Percentiles rank a stretch among this genome's conserved stretches.
Conservation (phyloP, 192 early-diverging fungal species). For the Entophlyctis luteolus region DNA sequence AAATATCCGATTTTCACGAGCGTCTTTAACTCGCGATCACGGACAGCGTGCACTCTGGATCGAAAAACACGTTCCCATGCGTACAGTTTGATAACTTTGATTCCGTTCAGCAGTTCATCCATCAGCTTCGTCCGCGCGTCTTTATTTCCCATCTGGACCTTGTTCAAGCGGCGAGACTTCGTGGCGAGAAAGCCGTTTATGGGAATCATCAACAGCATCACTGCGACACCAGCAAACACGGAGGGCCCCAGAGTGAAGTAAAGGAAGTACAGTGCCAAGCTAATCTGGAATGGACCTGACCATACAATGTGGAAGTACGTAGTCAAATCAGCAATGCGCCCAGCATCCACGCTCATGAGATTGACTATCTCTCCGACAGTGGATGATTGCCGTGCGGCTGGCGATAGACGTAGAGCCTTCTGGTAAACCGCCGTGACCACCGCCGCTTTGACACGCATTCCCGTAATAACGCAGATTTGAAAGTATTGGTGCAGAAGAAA, state of each 20-base stretch:
- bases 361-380: slow-evolving; percentile 76
- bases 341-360: slow-evolving; percentile 51
- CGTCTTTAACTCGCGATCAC: slow-evolving; percentile 72
- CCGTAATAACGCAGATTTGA: slow-evolving; percentile 72
- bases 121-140: slow-evolving; percentile 69
- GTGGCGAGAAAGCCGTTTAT: slow-evolving; percentile 65
- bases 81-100: slow-evolving; percentile 94
- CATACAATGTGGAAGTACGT: slow-evolving; percentile 72
- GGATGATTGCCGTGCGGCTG: slow-evolving; percentile 69
- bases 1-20: slow-evolving; percentile 72
- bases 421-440: slow-evolving; percentile 78
- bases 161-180: slow-evolving; percentile 65
- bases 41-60: slow-evolving; percentile 62
- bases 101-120: slow-evolving; percentile 84
- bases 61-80: slow-evolving; percentile 86
- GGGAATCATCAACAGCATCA: slow-evolving; percentile 82
- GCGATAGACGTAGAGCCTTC: slow-evolving; percentile 79
- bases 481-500: slow-evolving; percentile 85
- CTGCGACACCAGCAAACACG: slow-evolving; percentile 76
- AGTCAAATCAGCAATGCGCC: slow-evolving; percentile 55
- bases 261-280: slow-evolving; percentile 69
- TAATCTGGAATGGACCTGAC: slow-evolving; percentile 76
- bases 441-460: slow-evolving; percentile 66
- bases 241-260: slow-evolving; percentile 76
- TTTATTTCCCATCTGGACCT: slow-evolving; percentile 82